Base-by-base conservation (phyloP, 2,329 filamentous ascomycete species). In the Macrophomina tecta region DNA sequence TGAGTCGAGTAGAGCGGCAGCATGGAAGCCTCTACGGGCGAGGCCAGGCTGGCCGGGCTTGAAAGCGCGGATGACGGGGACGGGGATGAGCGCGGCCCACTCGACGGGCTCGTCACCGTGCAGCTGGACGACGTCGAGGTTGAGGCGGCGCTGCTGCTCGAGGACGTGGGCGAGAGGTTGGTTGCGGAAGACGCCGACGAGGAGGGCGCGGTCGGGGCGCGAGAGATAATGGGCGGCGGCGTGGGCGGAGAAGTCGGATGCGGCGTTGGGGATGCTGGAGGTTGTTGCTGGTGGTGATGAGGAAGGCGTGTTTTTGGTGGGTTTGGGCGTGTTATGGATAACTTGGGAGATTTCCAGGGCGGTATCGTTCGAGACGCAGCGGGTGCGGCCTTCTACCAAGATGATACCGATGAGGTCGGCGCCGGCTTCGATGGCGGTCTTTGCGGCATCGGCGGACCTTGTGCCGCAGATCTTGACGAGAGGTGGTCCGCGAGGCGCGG, bases 381-480 rank as follows among this genome's bases (percentile, higher is more conserved):
- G 90, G 75, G 90, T 93, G 18, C 91, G 87, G 5, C 91, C 90
- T 40, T 91, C 88, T 6, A 95, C 95, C 12, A 97, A 83, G 67
- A 97, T 97, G 73, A 99, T 97, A 69, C 95, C 95, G 62, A 99
- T 88, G 71, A 97, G 84, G 78, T 99, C 94, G 38, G 95, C 95
- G 32, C 94, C 94, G 46, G 93, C 90, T 75, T 94, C 89, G 55
- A 96, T 88, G 16, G 95, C 95, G 69, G 89, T 87, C 65, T 87
- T 84, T 5, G 95, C 95, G 16, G 90, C 93, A 75, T 96, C 92
- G 9, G 89, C 85, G 68, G 88, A 93, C 67, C 94, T 87, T 8
- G 94, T 98, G 5, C 95, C 95, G 77, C 95, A 99, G 30, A 99
- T 97, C 82, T 99, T 99, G 70, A 97, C 93, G 83, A 1, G 83